Conservation (phyloP, 306 rosid species). For the Dicorynia guianensis region DNA sequence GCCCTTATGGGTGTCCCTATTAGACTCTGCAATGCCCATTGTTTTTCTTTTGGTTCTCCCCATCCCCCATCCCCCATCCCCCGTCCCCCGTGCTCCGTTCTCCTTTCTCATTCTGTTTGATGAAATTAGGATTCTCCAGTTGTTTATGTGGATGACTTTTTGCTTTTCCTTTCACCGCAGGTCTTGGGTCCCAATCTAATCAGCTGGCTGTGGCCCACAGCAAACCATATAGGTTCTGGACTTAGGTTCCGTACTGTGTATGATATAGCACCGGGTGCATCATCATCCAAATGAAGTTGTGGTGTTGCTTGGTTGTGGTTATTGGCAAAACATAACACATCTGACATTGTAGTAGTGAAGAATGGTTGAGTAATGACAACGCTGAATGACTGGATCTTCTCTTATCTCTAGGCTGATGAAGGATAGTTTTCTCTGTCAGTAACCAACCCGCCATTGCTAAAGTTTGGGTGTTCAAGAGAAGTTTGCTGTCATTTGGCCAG, state of each 20-base stretch:
- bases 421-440: conserved; percentile 19
- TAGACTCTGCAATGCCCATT: too few relatives aligned
- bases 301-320: conserved; percentile 32
- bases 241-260: conserved; percentile 65
- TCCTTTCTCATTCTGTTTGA: neutral
- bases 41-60: too few relatives aligned
- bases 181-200: conserved; percentile 83
- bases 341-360: conserved; percentile 36
- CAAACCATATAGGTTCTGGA: conserved; percentile 83
- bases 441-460: conserved; percentile 30
- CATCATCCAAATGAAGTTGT: conserved; percentile 56
- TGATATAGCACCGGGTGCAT: conserved; percentile 52
- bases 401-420: conserved; percentile 34
- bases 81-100: neutral
- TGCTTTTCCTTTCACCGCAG: conserved; percentile 54
- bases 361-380: conserved; percentile 42
- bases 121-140: too few relatives aligned
- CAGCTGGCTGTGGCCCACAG: conserved; percentile 77
- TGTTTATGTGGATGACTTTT: too few relatives aligned
- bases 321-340: conserved; percentile 32
- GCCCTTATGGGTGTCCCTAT: neutral
- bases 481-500: too few relatives aligned
- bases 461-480: conserved; percentile 23
- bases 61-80: neutral
- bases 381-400: conserved; percentile 41